Evolutionary conservation across 306 rosid genomes (phyloP), one percentile per base, ranked within the genome.

Genomic region (Amphicarpaea edgeworthii): DNA sequence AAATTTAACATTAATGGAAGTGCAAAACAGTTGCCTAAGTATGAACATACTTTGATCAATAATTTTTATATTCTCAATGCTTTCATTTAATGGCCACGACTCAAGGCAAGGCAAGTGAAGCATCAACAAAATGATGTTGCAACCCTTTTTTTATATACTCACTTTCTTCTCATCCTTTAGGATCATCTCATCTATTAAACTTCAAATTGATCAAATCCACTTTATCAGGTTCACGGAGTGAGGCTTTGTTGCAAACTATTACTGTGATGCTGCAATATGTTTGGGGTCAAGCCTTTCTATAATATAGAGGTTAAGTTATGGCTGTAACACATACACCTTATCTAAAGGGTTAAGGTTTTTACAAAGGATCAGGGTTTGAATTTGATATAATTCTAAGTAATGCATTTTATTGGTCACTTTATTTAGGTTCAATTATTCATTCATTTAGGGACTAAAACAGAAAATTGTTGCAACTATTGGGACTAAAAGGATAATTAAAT

Each of bases 21-120:
- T 38, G 38, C 76, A 79, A n/a, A 63, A 19, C 12, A 41, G 64
- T 46, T 70, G 60, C 76, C 66, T 28, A 47, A 46, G 55, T 46
- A 70, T 17, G 11, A 64, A 11, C 54, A 63, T 23, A 42, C 9
- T 46, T 59, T 61, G 19, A 57, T 32, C 15, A 20, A 70, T 53
- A 23, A 40, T 26, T 11, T 57, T 47, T 76, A 15, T 49, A 41
- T 23, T 62, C 38, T 62, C 51, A 9, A 64, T 63, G 50, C 49
- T 28, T 60, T 30, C 14, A 6, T 17, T 43, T 40, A 23, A 41
- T 41, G 73, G 28, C 73, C 77, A 24, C 38, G 17, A 55, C 40
- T 11, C 40, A 0, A 58, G 19, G 38, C 55, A 73, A 46, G 51
- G 40, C 16, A 40, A 26, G 51, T 51, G 54, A 75, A 41, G 74